These are phyloP conservation scores for Garcia nutans DNA, from an alignment of 345 rosid species.

Conservation along the genomic window DNA sequence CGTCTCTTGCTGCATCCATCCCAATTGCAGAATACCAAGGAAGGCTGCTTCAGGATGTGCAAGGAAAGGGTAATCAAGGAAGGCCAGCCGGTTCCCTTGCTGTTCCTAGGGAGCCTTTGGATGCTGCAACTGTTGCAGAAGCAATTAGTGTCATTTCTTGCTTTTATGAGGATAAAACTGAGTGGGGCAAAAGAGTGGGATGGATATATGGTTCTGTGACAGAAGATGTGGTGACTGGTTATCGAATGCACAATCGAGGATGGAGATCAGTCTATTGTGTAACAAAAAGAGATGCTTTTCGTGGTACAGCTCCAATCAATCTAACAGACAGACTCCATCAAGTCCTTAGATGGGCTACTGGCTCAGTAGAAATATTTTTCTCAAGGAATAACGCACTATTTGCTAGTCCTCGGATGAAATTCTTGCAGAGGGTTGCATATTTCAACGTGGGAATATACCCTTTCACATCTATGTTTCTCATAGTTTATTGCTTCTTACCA, in stretches of 20 bases:
- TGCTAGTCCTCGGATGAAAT: slow-evolving; percentile 58
- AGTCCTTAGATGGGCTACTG: slow-evolving; percentile 88
- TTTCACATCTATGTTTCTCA: slow-evolving; percentile 70
- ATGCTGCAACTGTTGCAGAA: slow-evolving; percentile 80
- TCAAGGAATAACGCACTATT: slow-evolving; percentile 71
- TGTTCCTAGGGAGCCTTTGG: slow-evolving; percentile 76
- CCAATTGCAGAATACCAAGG: slow-evolving; percentile 81
- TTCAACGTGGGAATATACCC: slow-evolving; percentile 81
- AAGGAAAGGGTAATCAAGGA: slow-evolving; percentile 54
- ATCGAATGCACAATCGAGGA: slow-evolving; percentile 80
- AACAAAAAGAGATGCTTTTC: slow-evolving; percentile 72
- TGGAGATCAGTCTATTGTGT: slow-evolving; percentile 82
- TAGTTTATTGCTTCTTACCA: slow-evolving; percentile 69
- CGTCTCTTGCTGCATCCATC: slow-evolving; percentile 59
- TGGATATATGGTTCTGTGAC: slow-evolving; percentile 87
- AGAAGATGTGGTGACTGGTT: slow-evolving; percentile 81
- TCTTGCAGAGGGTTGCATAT: slow-evolving; percentile 67
- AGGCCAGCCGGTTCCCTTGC: slow-evolving; percentile 79
- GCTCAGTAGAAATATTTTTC: slow-evolving; percentile 80
- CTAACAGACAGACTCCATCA: slow-evolving; percentile 74
- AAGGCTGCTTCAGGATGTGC: slow-evolving; percentile 63
- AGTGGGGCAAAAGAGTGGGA: slow-evolving; percentile 79
- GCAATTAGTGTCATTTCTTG: slow-evolving; percentile 78
- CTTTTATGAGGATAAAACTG: slow-evolving; percentile 77
- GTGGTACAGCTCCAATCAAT: slow-evolving; percentile 77